Base-by-base conservation (phyloP, 176 grass and related monocot species). In the Hyparrhenia diplandra region DNA sequence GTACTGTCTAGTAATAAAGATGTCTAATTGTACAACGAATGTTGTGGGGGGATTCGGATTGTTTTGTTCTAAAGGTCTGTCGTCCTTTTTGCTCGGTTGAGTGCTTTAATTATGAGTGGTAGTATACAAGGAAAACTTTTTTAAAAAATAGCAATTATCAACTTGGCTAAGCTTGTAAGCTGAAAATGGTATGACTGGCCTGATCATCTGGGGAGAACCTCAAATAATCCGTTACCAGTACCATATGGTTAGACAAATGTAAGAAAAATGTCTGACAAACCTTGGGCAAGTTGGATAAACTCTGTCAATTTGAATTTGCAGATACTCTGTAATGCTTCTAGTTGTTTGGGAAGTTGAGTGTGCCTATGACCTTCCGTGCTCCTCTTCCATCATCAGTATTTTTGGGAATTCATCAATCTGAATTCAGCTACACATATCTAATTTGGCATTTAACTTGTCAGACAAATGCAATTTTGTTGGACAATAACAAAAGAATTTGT, bases 1-100 rank as follows among this genome's bases (percentile, higher is more conserved):
- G 94, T 97, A 74, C 12, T 43, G 4, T 78, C 34, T 23, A n/a
- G n/a, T n/a, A 34, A 74, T 46, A 41, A 81, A 76, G 2, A 55
- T 45, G 36, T 57, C 69, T 51, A 36, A 45, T 70, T 79, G 52
- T 43, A 21, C 47, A 62, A 17, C 12, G 25, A 58, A 51, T 69
- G n/a, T 30, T 43, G 5, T 1, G n/a, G 12, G 7, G n/a, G 27
- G 13, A 67, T 30, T 65, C 16, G 7, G 70, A 54, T 11, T 2
- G 27, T 45, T 63, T 24, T 32, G 10, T 36, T 11, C 32, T 21
- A 27, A 36, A 40, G 28, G 40, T 84, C 23, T 57, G 36, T 65
- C 47, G 16, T 3, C 43, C 20, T 65, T 35, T 78, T 3, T 67
- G 67, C 34, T 18, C 0, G 11, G 8, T 46, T 28, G 36, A 45